Base-by-base conservation (phyloP, 1,284 basidiomycete species). In the Austropuccinia psidii region DNA sequence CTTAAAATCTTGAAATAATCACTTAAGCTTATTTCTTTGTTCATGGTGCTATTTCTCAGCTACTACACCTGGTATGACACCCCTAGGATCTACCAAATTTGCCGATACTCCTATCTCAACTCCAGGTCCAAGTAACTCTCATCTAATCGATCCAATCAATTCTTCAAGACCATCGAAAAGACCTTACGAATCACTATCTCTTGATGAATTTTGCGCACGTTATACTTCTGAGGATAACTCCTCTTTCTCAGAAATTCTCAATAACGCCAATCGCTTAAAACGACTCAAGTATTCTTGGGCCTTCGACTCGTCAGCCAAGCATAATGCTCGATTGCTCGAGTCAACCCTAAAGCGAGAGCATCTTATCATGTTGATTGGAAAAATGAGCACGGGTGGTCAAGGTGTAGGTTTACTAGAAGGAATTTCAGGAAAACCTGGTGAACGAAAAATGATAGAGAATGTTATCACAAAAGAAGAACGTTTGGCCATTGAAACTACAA, bases 221-320 rank as follows among this genome's bases (percentile, higher is more conserved):
- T 95, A 91, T 80, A 97, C 94, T 0, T 94, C 91, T 0, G 92
- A 96, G 80, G 93, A 97, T 81, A 97, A 97, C 80, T 88, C 93
- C 3, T 93, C 90, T 74, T 97, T 97, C 80, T 90, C 90, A 13
- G 85, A 90, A 75, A 93, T 96, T 75, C 82, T 97, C 68, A 87
- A 93, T 69, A 87, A 89, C 74, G 93, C 96, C 83, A 97, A 97
- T 80, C 82, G 83, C 79, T 84, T 85, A 78, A 85, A 92, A 75
- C 87, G 87, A 78, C 89, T 91, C 79, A 86, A 83, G 79, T 91
- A 88, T 83, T 85, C 83, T 0, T 96, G 93, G 93, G 93, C 93
- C 8, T 97, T 89, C 87, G 89, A 91, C 43, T 91, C 90, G 8
- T 91, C 96, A 83, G 84, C 83, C 79, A 84, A 86, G 77, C 91